A percentile compares a stretch with the other conserved stretches of the same genome.
Conservation (phyloP, 306 rosid species). For the Erythrophleum fordii region DNA sequence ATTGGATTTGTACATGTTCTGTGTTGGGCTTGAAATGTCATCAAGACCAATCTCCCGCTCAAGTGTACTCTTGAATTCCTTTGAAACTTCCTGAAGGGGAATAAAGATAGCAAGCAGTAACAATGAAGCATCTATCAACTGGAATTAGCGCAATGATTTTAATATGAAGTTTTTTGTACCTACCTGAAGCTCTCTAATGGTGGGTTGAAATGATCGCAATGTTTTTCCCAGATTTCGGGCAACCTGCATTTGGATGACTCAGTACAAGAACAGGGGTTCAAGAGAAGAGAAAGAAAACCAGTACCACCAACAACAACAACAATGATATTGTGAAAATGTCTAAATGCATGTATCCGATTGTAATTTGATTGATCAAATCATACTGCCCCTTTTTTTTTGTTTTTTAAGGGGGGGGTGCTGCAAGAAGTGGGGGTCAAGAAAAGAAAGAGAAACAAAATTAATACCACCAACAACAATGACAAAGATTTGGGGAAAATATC, state of each 20-base stretch:
- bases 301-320: background rate
- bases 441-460: background rate
- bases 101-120: constrained; percentile 37
- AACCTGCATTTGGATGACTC: constrained; percentile 64
- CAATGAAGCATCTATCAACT: constrained; percentile 28
- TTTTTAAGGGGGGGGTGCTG: background rate
- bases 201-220: constrained; percentile 93
- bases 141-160: background rate
- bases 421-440: constrained; percentile 3
- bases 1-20: constrained; percentile 50
- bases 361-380: constrained; percentile 12
- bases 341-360: constrained; percentile 15
- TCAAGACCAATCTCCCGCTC: constrained; percentile 98
- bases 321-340: background rate
- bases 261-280: constrained; percentile 4
- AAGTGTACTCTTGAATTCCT: constrained; percentile 95
- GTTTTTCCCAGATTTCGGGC: constrained; percentile 96
- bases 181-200: constrained; percentile 97
- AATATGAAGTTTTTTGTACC: constrained; percentile 26
- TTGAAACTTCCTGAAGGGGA: constrained; percentile 78
- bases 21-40: constrained; percentile 65
- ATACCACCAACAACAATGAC: background rate
- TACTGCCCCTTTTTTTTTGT: background rate
- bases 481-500: background rate
- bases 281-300: constrained; percentile 6